Conservation (phyloP, 2,329 filamentous ascomycete genomes). For the Aspergillus versicolor region DNA sequence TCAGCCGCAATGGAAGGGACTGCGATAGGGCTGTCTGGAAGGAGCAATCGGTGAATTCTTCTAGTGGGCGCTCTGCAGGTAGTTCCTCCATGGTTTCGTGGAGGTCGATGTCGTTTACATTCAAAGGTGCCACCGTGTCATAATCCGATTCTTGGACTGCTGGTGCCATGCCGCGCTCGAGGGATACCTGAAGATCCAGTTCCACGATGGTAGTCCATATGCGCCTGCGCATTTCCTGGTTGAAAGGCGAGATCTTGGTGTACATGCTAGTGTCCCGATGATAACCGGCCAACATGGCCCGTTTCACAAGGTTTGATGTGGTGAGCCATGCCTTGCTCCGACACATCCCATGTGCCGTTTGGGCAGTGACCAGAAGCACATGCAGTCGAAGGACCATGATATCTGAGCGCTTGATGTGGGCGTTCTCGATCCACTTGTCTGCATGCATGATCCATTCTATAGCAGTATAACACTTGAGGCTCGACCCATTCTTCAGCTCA, state of each 20-base stretch:
- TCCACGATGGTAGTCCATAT: slow-evolving; percentile 60
- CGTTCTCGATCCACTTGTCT: slow-evolving; percentile 81
- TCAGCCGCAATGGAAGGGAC: slow-evolving; percentile 34
- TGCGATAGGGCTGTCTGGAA: slow-evolving; percentile 32
- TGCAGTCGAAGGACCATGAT: slow-evolving; percentile 52
- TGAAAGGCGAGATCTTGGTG: slow-evolving; percentile 37
- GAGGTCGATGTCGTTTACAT: slow-evolving; percentile 53
- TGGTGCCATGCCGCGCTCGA: slow-evolving; percentile 57
- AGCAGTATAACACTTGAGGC: slow-evolving; percentile 32
- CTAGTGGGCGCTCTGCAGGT: slow-evolving; percentile 29
- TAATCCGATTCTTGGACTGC: slow-evolving; percentile 44
- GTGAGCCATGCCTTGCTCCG: slow-evolving; percentile 55
- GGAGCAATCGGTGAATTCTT: slow-evolving; percentile 38
- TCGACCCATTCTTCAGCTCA: slow-evolving; percentile 27
- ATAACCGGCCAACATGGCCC: slow-evolving; percentile 55
- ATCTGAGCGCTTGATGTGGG: slow-evolving; percentile 58
- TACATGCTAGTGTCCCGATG: slow-evolving; percentile 44
- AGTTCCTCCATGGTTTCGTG: slow-evolving; percentile 31
- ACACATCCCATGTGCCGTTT: slow-evolving; percentile 52
- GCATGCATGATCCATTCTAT: slow-evolving; percentile 83
- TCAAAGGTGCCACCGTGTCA: slow-evolving; percentile 50
- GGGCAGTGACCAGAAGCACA: slow-evolving; percentile 52
- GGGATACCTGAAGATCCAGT: slow-evolving; percentile 55
- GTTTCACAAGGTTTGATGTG: slow-evolving; percentile 51
- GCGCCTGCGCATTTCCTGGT: slow-evolving; percentile 51